A percentile compares a stretch with the other conserved stretches of the same genome.
Evolutionary conservation across 2,329 filamentous ascomycete species (phyloP).

Genomic region (Colletotrichum siamense): DNA sequence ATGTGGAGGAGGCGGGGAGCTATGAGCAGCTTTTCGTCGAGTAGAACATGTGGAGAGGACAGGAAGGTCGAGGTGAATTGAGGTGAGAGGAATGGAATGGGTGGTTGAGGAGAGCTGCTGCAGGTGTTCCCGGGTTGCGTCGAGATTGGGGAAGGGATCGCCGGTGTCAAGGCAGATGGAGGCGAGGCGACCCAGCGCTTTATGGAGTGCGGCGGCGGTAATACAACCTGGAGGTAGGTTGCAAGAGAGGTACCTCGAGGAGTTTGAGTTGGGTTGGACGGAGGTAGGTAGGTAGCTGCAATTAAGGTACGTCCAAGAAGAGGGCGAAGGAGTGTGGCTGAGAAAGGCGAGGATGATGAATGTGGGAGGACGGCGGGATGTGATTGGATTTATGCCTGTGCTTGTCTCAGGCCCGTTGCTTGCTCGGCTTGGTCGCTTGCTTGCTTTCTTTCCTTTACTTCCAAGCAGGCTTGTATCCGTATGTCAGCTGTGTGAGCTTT

Average conservation of each 20-base stretch:
- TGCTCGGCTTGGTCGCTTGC: neutral
- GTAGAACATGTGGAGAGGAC: slow-evolving; percentile 5
- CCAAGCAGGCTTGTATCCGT: neutral
- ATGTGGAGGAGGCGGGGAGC: neutral
- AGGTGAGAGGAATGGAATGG: neutral
- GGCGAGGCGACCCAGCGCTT: neutral
- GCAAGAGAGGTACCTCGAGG: neutral
- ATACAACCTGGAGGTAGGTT: neutral
- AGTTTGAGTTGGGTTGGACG: neutral
- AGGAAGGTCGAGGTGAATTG: neutral
- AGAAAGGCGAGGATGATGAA: neutral
- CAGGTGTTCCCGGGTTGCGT: neutral
- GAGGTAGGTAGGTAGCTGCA: neutral
- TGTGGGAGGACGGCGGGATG: neutral
- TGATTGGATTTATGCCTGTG: slow-evolving; percentile 8
- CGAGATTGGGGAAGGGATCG: slow-evolving; percentile 4
- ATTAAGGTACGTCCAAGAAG: neutral
- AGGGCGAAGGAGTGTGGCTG: neutral
- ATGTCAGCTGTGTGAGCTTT: neutral
- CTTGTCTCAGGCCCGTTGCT: slow-evolving; percentile 3
- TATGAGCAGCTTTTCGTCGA: slow-evolving; percentile 1
- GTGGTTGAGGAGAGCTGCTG: neutral
- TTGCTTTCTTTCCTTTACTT: neutral
- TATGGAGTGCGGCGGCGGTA: neutral
- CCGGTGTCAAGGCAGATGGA: neutral